Evolutionary conservation across 177 flowering plant genomes (phyloP), one percentile per base, ranked within the genome.

Genomic region (Vitis hybrid): DNA sequence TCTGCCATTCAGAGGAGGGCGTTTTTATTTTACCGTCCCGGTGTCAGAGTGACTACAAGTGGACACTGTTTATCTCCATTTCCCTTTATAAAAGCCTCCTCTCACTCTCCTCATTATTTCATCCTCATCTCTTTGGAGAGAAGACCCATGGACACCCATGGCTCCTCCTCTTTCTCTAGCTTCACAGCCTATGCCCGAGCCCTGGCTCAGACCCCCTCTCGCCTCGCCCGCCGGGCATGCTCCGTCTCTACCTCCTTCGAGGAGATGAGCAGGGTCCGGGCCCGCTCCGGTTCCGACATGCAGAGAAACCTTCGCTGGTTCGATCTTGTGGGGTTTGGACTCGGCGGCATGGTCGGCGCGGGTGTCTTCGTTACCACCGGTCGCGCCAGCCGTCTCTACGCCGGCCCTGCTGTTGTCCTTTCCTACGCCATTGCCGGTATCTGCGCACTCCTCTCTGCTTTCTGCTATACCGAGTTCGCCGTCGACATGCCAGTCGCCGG

Each of bases 261-360:
- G 11, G 98, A 93, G 66, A 75, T 86, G 81, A 89, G 82, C 79
- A 83, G 82, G n/a, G 81, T 80, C 66, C 74, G 88, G 3, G 75
- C 87, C 65, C 78, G 89, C 27, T 95, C 97, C 58, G 99, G 98
- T 1, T 52, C 86, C 17, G 72, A 77, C 78, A 84, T 95, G 90
- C 83, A 69, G 49, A 81, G 76, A 61, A 83, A 75, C 8, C 88
- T 95, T 55, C 78, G 88, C 6, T 93, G 99, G 98, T 81, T 75
- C 76, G 99, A 95, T 76, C 88, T 95, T 52, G 72, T 95, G 59
- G 90, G 91, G 0, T 69, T 95, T 48, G 98, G 99, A 52, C 65
- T 95, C 75, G 99, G 99, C 7, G 99, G 99, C 4, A 95, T 95
- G 99, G 90, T 95, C 66, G 99, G 99, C n/a, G 98, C 96, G 70